Base-by-base conservation (phyloP, 805 yeast genomes). In the Saturnispora silvae region DNA sequence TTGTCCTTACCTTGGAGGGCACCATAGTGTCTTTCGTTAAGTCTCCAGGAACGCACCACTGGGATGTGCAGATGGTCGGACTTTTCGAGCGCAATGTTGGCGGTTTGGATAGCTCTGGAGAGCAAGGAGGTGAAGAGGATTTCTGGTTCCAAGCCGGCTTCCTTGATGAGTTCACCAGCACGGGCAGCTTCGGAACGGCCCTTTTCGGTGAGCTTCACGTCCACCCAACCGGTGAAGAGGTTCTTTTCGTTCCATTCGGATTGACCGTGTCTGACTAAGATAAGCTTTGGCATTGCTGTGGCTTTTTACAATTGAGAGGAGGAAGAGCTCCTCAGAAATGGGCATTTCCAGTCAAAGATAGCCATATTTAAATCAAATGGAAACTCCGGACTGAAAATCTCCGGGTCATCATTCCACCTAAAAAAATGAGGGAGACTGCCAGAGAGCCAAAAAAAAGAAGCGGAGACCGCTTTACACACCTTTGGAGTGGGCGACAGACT, bases 201-300 rank as follows among this genome's bases (percentile, higher is more conserved):
- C 52, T 72, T 65, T 45, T 71, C 86, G 38, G 89, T 77, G 61
- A 87, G 75, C 57, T 74, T 69, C 52, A 85, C 94, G 65, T 87
- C 97, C 46, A 89, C 96, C 97, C 97, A 87, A 59, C 97, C 97
- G 64, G 96, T 87, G 81, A 87, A 87, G 52, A 87, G 73, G 76
- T 87, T 89, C 73, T 85, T 84, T 67, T 85, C 95, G 67, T 87
- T 87, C 97, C 97, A 87, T 65, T 84, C 96, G 69, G 95, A 83
- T 74, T 89, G 95, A 57, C 97, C 97, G 87, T 87, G 97, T 75
- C 97, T 87, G 52, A 89, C 86, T 61, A 87, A 73, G 60, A 87
- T 77, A 65, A 87, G 73, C 66, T 82, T 85, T 42, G 57, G 57
- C 58, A 50, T 53, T n/a, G n/a, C n/a, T n/a, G n/a, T n/a, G n/a